A percentile compares a stretch with the other conserved stretches of the same genome.
Conservation (phyloP, 495 filamentous ascomycete genomes). For the Daldinia concentrica region DNA sequence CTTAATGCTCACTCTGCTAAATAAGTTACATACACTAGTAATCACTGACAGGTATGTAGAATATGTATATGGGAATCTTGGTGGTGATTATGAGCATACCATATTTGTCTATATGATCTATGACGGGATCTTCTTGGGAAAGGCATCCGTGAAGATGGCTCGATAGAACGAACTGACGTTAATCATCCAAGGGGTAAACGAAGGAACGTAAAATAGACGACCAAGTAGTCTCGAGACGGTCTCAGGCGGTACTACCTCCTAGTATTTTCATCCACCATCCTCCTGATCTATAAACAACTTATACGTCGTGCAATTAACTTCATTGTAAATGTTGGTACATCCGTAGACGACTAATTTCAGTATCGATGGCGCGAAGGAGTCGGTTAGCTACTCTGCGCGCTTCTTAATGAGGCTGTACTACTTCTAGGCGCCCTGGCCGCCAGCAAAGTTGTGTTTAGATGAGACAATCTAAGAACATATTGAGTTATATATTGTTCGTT, state of each 20-base stretch:
- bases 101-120: background rate
- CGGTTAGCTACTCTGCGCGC: constrained; percentile 15
- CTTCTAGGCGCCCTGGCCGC: constrained; percentile 16
- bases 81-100: background rate
- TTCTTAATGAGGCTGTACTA: constrained; percentile 17
- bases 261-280: constrained; percentile 24
- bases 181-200: constrained; percentile 17
- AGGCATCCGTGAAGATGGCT: background rate
- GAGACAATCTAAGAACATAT: constrained; percentile 17
- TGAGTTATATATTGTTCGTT: constrained; percentile 12
- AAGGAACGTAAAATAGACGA: constrained; percentile 24
- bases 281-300: constrained; percentile 41
- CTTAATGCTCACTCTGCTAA: background rate
- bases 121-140: background rate
- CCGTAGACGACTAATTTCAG: constrained; percentile 2
- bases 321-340: constrained; percentile 10
- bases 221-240: constrained; percentile 14
- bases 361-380: constrained; percentile 19
- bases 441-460: constrained; percentile 17
- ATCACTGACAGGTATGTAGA: background rate
- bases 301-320: constrained; percentile 15
- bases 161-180: constrained; percentile 6
- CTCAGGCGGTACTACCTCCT: constrained; percentile 20
- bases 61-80: background rate
- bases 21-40: background rate